Evolutionary conservation across 805 yeast species (phyloP), one percentile per base, ranked within the genome.

Genomic region (Monosporozyma aerobia): DNA sequence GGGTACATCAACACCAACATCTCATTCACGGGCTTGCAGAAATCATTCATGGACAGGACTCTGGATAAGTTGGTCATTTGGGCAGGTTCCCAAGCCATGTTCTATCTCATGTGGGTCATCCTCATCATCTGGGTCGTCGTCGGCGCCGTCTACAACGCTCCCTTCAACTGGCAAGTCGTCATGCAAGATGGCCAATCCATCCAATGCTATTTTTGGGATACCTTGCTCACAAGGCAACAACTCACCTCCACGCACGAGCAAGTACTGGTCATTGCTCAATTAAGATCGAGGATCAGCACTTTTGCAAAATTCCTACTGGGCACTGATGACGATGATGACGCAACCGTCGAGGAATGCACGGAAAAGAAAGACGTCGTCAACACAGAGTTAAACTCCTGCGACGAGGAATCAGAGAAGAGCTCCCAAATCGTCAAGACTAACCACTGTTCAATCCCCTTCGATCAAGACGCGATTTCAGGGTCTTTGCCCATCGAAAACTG

Each of bases 131-230:
- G 71, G 71, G 56, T 58, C 16, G 54, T 65, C 8, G 10, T 63
- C 1, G 71, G 74, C 45, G 56, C 57, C 19, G 57, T 63, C 3
- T 63, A 60, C 23, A 55, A 58, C 19, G 73, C 64, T 2, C 68
- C 73, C 4, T 60, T 61, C 48, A 60, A 58, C 46, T 72, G 75
- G 75, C 75, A 72, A 57, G 70, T 72, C 40, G 68, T 68, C 3
- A 71, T 72, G 72, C 73, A 72, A 55, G 75, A 72, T 58, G 73
- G 73, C 19, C 72, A 69, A 52, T 69, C 74, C 1, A 67, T 72
- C 49, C 75, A 70, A 56, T 57, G 70, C 49, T 72, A 72, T 54
- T 53, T 69, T 29, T 72, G 74, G 70, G 74, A 72, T 54, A 70
- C 75, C 1, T 55, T 72, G n/a, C 54, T 72, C 50, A 71, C 69